Base-by-base conservation (phyloP, 345 rosid species). In the Salix arbutifolia region DNA sequence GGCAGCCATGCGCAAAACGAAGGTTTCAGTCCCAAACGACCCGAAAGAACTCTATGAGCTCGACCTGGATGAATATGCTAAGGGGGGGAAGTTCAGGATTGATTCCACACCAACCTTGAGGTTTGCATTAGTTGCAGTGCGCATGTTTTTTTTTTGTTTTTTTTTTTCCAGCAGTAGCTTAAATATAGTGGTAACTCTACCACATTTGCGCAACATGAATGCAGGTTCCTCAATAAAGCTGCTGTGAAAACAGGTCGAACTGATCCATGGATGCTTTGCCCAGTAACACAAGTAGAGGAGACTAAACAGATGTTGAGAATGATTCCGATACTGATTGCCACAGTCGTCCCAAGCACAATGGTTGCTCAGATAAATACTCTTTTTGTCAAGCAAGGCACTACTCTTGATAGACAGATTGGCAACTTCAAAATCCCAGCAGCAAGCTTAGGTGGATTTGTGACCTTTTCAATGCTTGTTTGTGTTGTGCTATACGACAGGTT, bases 311-410 rank as follows among this genome's bases (percentile, higher is more conserved):
- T 92, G 95, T 60, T 96, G 21, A 80, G 91, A 82, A 93, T 96
- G 99, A 82, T 96, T 58, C 98, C 97, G 1, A 85, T 96, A 73
- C 52, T 88, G 83, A 33, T 89, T 31, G 81, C 90, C 26, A 93
- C 96, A 1, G 90, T 96, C 52, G 86, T 96, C 37, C 99, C 98
- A 16, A 91, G 95, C 83, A 87, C 89, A 72, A 91, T 96, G 96
- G 0, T 88, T 3, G 95, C 98, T 58, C 98, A 96, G 68, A 65
- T 83, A 77, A 79, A 83, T 82, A 93, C 99, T 65, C 87, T 96
- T 66, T 96, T 93, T 65, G 84, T 96, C 18, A 93, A 96, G 86
- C 99, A 93, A 82, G 97, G 99, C 71, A 93, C 97, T 17, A 96
- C 98, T 64, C 89, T 96, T 18, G 85, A 93, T 25, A 76, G 95